Evolutionary conservation across 1,139 yeast genomes (phyloP).

Genomic region (Pichia sp.): DNA sequence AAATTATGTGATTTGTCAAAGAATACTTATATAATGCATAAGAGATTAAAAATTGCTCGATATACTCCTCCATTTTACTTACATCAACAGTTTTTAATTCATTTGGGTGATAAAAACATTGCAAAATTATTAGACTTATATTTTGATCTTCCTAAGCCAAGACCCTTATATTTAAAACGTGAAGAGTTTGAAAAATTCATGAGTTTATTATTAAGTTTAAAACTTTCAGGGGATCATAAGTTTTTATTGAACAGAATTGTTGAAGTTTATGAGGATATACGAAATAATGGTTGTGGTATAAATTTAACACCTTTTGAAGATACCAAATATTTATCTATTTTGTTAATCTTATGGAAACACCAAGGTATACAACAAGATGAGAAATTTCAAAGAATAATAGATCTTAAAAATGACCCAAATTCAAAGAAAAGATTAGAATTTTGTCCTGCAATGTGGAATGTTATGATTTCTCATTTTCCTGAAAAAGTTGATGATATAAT

Average conservation of each 20-base stretch:
- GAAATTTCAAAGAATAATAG: slow-evolving; percentile 1
- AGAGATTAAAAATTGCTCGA: slow-evolving; percentile 13
- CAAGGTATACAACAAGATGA: slow-evolving; percentile 3
- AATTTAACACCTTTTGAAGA: slow-evolving; percentile 21
- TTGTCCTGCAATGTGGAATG: slow-evolving; percentile 12
- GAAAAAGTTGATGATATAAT: slow-evolving; percentile 7
- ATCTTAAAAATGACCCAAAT: neutral
- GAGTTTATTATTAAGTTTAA: slow-evolving; percentile 12
- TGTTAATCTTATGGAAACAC: slow-evolving; percentile 9
- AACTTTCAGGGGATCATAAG: slow-evolving; percentile 13
- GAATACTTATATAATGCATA: slow-evolving; percentile 12
- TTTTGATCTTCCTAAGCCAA: slow-evolving; percentile 20
- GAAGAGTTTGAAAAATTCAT: slow-evolving; percentile 22
- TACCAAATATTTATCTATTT: slow-evolving; percentile 19
- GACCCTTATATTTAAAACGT: slow-evolving; percentile 18
- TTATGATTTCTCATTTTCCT: slow-evolving; percentile 14
- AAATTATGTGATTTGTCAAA: slow-evolving; percentile 9
- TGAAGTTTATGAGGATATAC: slow-evolving; percentile 19
- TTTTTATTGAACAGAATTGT: slow-evolving; percentile 11
- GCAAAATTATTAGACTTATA: slow-evolving; percentile 16
- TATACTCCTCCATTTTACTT: slow-evolving; percentile 16
- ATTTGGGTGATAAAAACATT: slow-evolving; percentile 9
- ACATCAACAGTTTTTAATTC: slow-evolving; percentile 18
- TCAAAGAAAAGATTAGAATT: slow-evolving; percentile 2
- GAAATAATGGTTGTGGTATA: slow-evolving; percentile 14